These are phyloP conservation scores for Diatrype stigma DNA, from an alignment of 2,329 filamentous ascomycete species.

Conservation along the genomic window DNA sequence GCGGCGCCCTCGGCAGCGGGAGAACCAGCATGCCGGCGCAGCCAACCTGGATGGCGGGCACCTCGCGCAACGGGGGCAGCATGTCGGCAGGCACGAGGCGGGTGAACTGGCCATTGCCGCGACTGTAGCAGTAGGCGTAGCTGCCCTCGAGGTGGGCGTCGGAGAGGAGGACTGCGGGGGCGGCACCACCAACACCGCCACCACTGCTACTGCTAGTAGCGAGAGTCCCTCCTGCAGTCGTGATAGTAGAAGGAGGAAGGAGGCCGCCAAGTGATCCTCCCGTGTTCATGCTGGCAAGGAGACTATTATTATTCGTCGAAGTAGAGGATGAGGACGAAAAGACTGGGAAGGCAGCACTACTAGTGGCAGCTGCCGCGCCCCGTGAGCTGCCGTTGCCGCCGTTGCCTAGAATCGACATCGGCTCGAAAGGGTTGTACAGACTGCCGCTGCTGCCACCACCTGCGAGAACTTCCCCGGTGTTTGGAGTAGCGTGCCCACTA, in stretches of 20 bases:
- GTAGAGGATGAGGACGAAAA: background rate
- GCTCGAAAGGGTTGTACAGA: slow-evolving; percentile 17
- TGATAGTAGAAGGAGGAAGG: background rate
- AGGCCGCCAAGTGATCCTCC: too few species aligned
- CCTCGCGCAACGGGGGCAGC: slow-evolving; percentile 41
- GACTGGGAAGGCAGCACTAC: background rate
- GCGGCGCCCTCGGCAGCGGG: slow-evolving; percentile 34
- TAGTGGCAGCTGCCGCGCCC: background rate
- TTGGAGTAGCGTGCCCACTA: slow-evolving; percentile 11
- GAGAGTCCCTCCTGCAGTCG: too few species aligned
- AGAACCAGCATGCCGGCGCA: slow-evolving; percentile 44
- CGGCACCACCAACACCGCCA: too few species aligned
- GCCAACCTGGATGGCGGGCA: slow-evolving; percentile 37
- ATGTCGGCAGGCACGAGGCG: slow-evolving; percentile 53
- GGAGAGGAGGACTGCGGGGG: too few species aligned
- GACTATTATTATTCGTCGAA: too few species aligned
- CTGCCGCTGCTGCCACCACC: background rate
- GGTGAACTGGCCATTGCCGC: slow-evolving; percentile 50
- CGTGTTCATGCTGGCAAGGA: too few species aligned
- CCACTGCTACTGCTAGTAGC: too few species aligned
- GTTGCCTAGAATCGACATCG: slow-evolving; percentile 5
- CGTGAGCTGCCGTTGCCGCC: background rate
- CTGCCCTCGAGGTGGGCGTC: slow-evolving; percentile 23
- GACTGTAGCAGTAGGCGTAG: slow-evolving; percentile 49
- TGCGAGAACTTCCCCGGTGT: slow-evolving; percentile 3